phyloP scores from a whole-genome alignment of 129 eudicot genomes.

The Artemisia argyi region DNA sequence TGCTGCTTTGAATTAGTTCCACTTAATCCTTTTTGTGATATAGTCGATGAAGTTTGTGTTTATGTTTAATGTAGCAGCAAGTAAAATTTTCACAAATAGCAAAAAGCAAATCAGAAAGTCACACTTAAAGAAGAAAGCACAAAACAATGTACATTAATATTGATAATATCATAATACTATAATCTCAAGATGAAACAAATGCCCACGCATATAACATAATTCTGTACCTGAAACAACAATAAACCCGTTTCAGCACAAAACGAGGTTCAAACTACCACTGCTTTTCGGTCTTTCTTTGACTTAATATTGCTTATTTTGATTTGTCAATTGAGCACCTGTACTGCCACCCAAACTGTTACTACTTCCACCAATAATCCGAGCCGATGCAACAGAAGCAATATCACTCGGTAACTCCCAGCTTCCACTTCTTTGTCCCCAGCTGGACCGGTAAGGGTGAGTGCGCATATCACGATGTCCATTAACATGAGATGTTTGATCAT shows the following conservation, averaged over 20 bases:
- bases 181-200: slow-evolving; percentile 17
- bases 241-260: slow-evolving; percentile 9
- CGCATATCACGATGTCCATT: slow-evolving; percentile 25
- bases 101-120: too few relatives aligned
- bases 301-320: slow-evolving; percentile 34
- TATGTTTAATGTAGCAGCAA: too few relatives aligned
- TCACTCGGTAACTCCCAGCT: slow-evolving; percentile 59
- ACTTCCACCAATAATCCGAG: slow-evolving; percentile 40
- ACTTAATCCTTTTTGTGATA: background rate
- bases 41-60: too few relatives aligned
- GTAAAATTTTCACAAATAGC: too few relatives aligned
- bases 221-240: slow-evolving; percentile 23
- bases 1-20: background rate
- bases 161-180: slow-evolving; percentile 21
- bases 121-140: background rate
- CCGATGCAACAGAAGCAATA: slow-evolving; percentile 43
- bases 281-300: background rate
- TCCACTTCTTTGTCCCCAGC: slow-evolving; percentile 68
- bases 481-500: slow-evolving; percentile 9
- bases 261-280: background rate
- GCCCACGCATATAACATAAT: slow-evolving; percentile 16
- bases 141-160: slow-evolving; percentile 26
- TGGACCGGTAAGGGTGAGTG: slow-evolving; percentile 25
- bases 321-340: slow-evolving; percentile 11
- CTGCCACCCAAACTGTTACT: slow-evolving; percentile 32